Evolutionary conservation across 2,329 filamentous ascomycete genomes (phyloP), one percentile per base, ranked within the genome.

Genomic region (Alternaria sp.): DNA sequence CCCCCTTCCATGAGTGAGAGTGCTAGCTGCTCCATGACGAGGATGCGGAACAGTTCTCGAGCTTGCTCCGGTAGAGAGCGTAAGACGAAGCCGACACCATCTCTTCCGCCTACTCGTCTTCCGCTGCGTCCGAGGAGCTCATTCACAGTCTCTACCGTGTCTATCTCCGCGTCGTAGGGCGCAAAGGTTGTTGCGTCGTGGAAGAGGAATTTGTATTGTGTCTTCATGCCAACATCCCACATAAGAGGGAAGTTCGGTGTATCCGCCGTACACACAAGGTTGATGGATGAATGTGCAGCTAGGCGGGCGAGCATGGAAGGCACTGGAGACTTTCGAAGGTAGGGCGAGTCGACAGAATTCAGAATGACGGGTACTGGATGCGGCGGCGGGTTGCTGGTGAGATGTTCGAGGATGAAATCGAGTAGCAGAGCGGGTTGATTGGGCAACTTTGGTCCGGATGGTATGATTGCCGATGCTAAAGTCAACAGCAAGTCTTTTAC

Each of bases 121-220:
- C 92, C 89, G 71, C 90, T 93, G 57, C 93, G 89, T 50, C 94
- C 93, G 0, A 98, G 87, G 0, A 97, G 86, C 73, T 92, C 90
- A 77, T 97, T 92, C 13, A 98, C 93, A 66, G 93, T 92, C 77
- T 98, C 93, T 4, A 98, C 93, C 2, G 92, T 89, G 73, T 97
- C 93, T 8, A 93, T 82, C 77, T 97, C 93, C 11, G 86, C 85
- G 11, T 86, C 84, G 71, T 92, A 93, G 1, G 92, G 86, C 1
- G 87, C 85, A 75, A 97, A 97, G 0, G 96, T 98, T 1, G 96
- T 98, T 73, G 91, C 91, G 81, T 99, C 94, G 82, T 99, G 96
- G 80, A 96, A 97, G 26, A 93, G 83, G 70, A 97, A 94, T 77
- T 92, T 91, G 80, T 94, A 93, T 26, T 91, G 88, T 15, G 93